Conservation (phyloP, 2,329 filamentous ascomycete species). For the Aureobasidium sp. region DNA sequence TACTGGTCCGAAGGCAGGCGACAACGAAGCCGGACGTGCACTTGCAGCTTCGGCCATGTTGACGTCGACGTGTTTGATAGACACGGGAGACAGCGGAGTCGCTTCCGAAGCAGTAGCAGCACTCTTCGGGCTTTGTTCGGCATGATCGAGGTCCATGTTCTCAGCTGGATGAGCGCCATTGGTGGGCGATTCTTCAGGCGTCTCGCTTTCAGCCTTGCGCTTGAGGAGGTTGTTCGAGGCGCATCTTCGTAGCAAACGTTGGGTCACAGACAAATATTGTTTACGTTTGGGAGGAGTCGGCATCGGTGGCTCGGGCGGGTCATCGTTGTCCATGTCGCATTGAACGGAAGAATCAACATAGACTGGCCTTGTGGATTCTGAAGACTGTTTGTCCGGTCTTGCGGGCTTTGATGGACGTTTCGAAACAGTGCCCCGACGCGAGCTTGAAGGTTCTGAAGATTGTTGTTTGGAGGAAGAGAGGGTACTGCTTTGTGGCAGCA, state of each 20-base stretch:
- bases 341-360: conserved; percentile 28
- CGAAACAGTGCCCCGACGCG: neutral
- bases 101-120: neutral
- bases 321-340: conserved; percentile 31
- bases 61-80: conserved; percentile 8
- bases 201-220: conserved; percentile 12
- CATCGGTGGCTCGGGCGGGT: conserved; percentile 20
- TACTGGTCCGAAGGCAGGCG: conserved; percentile 9
- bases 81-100: neutral
- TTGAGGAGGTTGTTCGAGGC: conserved; percentile 27
- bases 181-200: neutral
- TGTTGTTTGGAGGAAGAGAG: conserved; percentile 26
- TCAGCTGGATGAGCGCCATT: conserved; percentile 8
- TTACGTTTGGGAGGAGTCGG: conserved; percentile 21
- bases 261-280: conserved; percentile 26
- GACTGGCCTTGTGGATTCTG: conserved; percentile 23
- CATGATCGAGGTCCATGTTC: conserved; percentile 21
- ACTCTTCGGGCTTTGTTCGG: conserved; percentile 3
- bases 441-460: conserved; percentile 10
- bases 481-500: conserved; percentile 29
- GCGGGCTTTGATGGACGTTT: conserved; percentile 4
- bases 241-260: conserved; percentile 29
- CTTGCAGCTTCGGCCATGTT: conserved; percentile 17
- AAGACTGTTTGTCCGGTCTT: neutral
- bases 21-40: neutral